Conservation (phyloP, 1,284 basidiomycete species). For the Marasmius tenuissimus region DNA sequence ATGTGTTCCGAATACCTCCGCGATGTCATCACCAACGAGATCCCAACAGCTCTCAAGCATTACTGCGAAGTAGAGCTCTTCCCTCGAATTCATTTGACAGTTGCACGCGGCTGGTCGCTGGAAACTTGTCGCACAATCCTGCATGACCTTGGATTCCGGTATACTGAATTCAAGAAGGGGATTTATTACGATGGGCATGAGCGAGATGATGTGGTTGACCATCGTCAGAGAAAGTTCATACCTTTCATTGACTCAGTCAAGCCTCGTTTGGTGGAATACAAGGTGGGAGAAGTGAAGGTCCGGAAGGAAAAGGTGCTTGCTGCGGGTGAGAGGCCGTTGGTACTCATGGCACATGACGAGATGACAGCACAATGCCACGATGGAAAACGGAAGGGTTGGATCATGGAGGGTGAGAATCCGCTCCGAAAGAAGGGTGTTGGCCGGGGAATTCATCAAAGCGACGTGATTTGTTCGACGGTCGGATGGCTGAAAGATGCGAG, state of each 20-base stretch:
- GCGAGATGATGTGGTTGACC: conserved; percentile 31
- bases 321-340: conserved; percentile 26
- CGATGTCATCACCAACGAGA: too few relatives aligned
- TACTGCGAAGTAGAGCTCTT: too few relatives aligned
- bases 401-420: not conserved
- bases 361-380: conserved; percentile 30
- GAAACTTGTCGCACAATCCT: too few relatives aligned
- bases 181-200: conserved; percentile 41
- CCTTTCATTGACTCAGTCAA: conserved; percentile 22
- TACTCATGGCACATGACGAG: conserved; percentile 35
- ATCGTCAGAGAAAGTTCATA: conserved; percentile 29
- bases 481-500: not conserved
- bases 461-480: too few relatives aligned
- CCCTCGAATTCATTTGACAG: too few relatives aligned
- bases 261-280: conserved; percentile 22
- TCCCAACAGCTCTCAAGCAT: too few relatives aligned
- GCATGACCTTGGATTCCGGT: conserved; percentile 20
- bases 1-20: too few relatives aligned
- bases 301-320: not conserved
- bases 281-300: conserved; percentile 4
- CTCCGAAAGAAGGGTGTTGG: conserved; percentile 25
- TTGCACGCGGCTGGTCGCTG: too few relatives aligned
- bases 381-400: conserved; percentile 5
- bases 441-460: conserved; percentile 14
- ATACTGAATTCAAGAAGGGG: conserved; percentile 27